Conservation (phyloP, 306 rosid species). For the Urtica urens region DNA sequence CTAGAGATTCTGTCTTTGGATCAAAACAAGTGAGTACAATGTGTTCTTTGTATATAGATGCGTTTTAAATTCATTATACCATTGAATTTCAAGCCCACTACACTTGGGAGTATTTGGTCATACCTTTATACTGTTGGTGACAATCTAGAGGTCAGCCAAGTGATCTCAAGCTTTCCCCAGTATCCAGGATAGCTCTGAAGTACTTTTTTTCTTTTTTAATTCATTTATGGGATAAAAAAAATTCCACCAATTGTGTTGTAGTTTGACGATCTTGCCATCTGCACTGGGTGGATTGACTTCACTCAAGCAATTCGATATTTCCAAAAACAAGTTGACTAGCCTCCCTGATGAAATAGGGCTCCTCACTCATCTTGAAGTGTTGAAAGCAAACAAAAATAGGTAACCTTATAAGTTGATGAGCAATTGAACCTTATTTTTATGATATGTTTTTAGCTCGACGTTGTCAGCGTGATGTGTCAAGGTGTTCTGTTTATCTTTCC, state of each 20-base stretch:
- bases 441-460: not conserved
- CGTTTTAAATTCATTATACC: constrained; percentile 2
- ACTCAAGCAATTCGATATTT: constrained; percentile 56
- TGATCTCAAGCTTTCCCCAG: not conserved
- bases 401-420: constrained; percentile 16
- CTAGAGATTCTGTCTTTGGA: constrained; percentile 53
- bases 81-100: not conserved
- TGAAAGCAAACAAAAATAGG: constrained; percentile 69
- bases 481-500: not conserved
- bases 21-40: constrained; percentile 61
- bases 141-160: not conserved
- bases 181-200: too few relatives aligned
- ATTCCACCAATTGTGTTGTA: constrained; percentile 16
- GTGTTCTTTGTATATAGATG: constrained; percentile 1
- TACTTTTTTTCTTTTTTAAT: too few relatives aligned
- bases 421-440: not conserved
- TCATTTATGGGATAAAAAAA: too few relatives aligned
- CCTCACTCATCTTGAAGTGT: constrained; percentile 53
- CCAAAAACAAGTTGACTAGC: constrained; percentile 51
- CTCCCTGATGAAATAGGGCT: constrained; percentile 62
- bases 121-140: not conserved
- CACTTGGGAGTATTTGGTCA: not conserved
- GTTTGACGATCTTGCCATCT: constrained; percentile 58
- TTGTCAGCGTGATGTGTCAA: not conserved
- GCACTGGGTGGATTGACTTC: constrained; percentile 49